Evolutionary conservation across 352 stramenopile genomes (phyloP).

Genomic region (Discostella stelligera): DNA sequence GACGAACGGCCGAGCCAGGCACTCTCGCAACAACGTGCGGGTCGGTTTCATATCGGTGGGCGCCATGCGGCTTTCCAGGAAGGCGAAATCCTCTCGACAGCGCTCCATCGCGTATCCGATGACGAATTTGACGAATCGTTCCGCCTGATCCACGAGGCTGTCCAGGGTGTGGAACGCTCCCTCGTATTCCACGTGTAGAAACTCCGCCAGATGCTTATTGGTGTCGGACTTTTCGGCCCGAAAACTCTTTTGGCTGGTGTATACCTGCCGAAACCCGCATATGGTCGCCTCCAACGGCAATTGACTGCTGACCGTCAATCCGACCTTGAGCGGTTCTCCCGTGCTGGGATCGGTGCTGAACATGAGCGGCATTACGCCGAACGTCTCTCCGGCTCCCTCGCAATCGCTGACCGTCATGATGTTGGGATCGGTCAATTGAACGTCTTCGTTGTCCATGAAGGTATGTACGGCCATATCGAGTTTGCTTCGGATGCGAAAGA

Average conservation of each 20-base stretch:
- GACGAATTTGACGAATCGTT: constrained; percentile 67
- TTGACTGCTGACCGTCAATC: constrained; percentile 89
- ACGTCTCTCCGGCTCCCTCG: constrained; percentile 97
- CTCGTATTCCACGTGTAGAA: constrained; percentile 69
- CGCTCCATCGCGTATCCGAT: constrained; percentile 53
- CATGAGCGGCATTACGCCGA: constrained; percentile 89
- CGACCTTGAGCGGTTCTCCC: constrained; percentile 37
- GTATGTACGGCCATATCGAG: constrained; percentile 61
- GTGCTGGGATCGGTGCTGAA: constrained; percentile 33
- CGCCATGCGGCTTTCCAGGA: constrained; percentile 54
- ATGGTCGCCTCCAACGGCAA: constrained; percentile 65
- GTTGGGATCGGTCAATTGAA: constrained; percentile 63
- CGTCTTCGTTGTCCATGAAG: constrained; percentile 66
- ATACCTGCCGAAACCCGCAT: constrained; percentile 61
- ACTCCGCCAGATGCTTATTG: constrained; percentile 71
- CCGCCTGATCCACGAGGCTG: constrained; percentile 54
- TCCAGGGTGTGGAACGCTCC: constrained; percentile 57
- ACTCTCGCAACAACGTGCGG: constrained; percentile 41
- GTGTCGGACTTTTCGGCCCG: constrained; percentile 73
- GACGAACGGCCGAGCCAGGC: constrained; percentile 60
- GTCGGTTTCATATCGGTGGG: constrained; percentile 59
- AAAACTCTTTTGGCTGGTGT: constrained; percentile 73
- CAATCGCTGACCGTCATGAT: constrained; percentile 93
- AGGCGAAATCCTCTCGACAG: constrained; percentile 53
- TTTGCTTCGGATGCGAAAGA: constrained; percentile 64